Percentiles rank a stretch among this genome's conserved stretches.
These are phyloP conservation scores for Saccharomyces paradoxus DNA, from an alignment of 805 yeast genomes.

Conservation along the genomic window DNA sequence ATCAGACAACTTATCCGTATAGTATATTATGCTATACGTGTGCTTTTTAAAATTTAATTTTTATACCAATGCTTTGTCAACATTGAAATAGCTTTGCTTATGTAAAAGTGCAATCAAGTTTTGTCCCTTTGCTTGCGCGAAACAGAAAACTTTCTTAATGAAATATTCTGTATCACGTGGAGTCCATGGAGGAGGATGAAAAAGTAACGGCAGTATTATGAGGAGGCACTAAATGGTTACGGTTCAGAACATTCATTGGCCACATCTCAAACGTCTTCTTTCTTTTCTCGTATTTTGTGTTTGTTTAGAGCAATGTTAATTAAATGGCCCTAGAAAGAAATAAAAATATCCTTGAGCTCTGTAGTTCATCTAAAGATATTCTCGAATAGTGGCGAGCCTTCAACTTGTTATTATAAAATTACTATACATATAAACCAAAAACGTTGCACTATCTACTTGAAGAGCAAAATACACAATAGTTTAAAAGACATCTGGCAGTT, in stretches of 20 bases:
- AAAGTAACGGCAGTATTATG: no score
- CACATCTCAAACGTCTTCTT: background rate
- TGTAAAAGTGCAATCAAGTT: background rate
- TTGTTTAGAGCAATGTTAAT: background rate
- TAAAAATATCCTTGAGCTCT: background rate
- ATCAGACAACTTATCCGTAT: background rate
- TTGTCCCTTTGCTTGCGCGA: background rate
- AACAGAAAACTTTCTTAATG: background rate
- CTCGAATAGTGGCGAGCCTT: background rate
- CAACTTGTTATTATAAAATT: background rate
- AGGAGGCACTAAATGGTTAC: background rate
- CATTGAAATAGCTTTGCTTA: background rate
- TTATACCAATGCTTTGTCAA: background rate
- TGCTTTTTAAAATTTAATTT: background rate
- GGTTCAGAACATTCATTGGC: background rate
- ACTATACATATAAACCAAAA: background rate
- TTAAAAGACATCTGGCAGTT: constrained; percentile 87
- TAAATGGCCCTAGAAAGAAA: background rate
- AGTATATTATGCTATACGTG: background rate
- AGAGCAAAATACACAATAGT: background rate
- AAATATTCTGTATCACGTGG: background rate
- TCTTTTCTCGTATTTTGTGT: background rate
- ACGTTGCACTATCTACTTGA: background rate
- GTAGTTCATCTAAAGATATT: background rate
- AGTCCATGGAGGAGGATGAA: background rate